A percentile compares a stretch with the other conserved stretches of the same genome.
Conservation (phyloP, 306 rosid genomes). For the barrel medic (Medicago truncatula) region DNA sequence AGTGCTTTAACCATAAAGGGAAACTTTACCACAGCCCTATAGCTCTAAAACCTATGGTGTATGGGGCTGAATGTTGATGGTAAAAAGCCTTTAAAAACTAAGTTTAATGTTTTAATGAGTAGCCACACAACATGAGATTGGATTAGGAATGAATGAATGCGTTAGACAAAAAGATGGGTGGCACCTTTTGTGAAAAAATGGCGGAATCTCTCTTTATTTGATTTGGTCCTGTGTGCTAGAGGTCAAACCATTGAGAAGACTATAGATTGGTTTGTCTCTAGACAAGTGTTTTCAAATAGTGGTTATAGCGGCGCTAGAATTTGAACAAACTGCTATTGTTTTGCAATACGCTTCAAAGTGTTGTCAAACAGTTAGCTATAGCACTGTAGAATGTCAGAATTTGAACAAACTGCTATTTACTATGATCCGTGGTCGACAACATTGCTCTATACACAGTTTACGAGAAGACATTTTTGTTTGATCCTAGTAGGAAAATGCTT, state of each 20-base stretch:
- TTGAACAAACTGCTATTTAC: too few species aligned
- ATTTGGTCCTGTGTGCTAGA: neutral
- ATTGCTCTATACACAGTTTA: neutral
- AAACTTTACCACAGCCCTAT: neutral
- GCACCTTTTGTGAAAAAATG: too few species aligned
- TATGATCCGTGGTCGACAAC: too few species aligned
- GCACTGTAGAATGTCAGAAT: too few species aligned
- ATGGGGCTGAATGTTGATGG: constrained; percentile 3
- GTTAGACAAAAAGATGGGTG: too few species aligned
- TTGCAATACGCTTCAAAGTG: too few species aligned
- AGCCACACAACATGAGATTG: neutral
- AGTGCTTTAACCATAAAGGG: neutral
- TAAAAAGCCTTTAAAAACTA: constrained; percentile 2
- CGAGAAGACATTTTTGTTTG: neutral
- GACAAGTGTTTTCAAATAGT: too few species aligned
- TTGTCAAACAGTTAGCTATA: too few species aligned
- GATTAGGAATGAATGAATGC: constrained; percentile 14
- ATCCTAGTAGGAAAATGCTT: constrained; percentile 2
- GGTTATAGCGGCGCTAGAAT: too few species aligned
- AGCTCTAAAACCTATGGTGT: constrained; percentile 5
- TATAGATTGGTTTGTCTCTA: neutral
- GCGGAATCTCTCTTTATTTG: constrained; percentile 2
- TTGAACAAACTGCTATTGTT: too few species aligned
- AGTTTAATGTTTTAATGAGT: neutral
- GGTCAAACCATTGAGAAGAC: constrained; percentile 4